Base-by-base conservation (phyloP, 805 yeast genomes). In the Suhomyces xylopsoci region DNA sequence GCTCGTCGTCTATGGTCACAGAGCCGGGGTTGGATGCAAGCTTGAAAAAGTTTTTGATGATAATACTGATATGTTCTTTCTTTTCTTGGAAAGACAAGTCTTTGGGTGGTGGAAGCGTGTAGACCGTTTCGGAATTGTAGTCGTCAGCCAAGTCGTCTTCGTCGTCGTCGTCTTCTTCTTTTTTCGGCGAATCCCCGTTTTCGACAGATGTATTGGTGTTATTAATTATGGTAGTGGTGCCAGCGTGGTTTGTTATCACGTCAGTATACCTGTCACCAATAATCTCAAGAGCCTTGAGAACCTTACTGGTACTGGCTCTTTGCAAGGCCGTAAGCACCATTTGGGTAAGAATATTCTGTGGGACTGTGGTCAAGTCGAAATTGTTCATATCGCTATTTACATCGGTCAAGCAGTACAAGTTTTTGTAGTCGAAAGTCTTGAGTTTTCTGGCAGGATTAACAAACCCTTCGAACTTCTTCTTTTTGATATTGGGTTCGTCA, bases 291-390 rank as follows among this genome's bases (percentile, higher is more conserved):
- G 90, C 96, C 50, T 82, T 80, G 14, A 82, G 74, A 24, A 93
- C 73, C 53, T 77, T 79, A 3, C 73, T 73, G 0, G 78, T 70
- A 47, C 81, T 80, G 0, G 82, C 81, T 43, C 79, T 79, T 15
- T 77, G 72, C 51, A 94, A 73, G 0, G 96, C 90, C 1, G 81
- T 80, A 51, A 81, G 72, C 14, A 86, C 89, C 79, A 86, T 85
- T 45, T 81, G 78, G 20, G 78, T 79, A 51, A 91, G 78, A 0
- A 87, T 75, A 48, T 83, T 82, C 20, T 79, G 80, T 5, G 94
- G 87, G 7, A 94, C 71, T 8, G 81, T 71, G 2, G 89, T 77
- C 51, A 90, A 81, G 65, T 93, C 93, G 63, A 90, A 87, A 38
- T 78, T 78, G 30, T 82, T 78, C 53, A 89, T 71, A 48, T 85